Evolutionary conservation across 495 filamentous ascomycete genomes (phyloP).

Genomic region (Penicillium salamii): DNA sequence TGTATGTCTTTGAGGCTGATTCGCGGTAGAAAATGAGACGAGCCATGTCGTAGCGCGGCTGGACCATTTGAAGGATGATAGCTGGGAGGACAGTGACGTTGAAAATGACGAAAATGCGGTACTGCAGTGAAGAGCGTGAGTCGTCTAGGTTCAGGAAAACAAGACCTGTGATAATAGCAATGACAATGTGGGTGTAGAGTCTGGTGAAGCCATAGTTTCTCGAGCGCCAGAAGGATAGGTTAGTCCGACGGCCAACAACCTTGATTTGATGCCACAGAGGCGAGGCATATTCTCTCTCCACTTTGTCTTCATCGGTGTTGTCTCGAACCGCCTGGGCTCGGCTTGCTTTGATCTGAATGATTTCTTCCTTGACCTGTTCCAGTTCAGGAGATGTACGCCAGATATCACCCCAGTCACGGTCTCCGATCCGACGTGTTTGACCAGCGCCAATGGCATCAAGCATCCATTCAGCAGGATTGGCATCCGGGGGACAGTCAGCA

Average conservation of each 20-base stretch:
- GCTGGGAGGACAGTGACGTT: conserved; percentile 75
- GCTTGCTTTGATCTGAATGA: conserved; percentile 62
- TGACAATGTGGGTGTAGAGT: conserved; percentile 70
- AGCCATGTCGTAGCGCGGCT: conserved; percentile 73
- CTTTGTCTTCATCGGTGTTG: conserved; percentile 18
- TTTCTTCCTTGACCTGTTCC: conserved; percentile 61
- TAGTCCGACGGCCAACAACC: conserved; percentile 60
- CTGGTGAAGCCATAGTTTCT: conserved; percentile 77
- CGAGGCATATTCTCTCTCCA: conserved; percentile 70
- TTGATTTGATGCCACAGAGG: conserved; percentile 70
- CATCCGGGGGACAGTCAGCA: conserved; percentile 49
- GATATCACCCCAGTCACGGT: conserved; percentile 77
- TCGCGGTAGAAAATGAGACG: conserved; percentile 78
- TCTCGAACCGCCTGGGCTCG: conserved; percentile 49
- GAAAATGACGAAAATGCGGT: conserved; percentile 81
- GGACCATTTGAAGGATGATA: conserved; percentile 72
- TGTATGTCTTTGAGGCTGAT: conserved; percentile 74
- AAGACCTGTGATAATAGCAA: conserved; percentile 71
- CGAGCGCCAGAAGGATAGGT: conserved; percentile 68
- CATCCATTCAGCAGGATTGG: conserved; percentile 85
- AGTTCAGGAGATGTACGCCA: conserved; percentile 72
- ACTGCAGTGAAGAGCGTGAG: conserved; percentile 66
- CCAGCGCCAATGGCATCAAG: conserved; percentile 83
- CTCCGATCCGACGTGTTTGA: conserved; percentile 65
- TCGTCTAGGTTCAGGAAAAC: conserved; percentile 68